Evolutionary conservation across 2,329 filamentous ascomycete genomes (phyloP).

Genomic region (Aspergillus novofumigatus): DNA sequence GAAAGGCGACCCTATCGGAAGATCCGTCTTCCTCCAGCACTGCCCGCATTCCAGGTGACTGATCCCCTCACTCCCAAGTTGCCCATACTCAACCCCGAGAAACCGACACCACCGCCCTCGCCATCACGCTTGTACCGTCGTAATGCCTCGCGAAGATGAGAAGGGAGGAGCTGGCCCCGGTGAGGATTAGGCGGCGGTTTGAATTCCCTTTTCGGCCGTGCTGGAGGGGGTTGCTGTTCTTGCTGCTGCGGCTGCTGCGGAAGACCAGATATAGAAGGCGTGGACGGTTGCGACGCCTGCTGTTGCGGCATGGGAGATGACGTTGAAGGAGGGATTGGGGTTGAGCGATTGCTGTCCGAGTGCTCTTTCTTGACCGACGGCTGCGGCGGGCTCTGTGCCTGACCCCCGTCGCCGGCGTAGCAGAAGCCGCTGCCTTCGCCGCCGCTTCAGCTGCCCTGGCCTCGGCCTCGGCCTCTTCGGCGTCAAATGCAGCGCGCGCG

Average conservation of each 20-base stretch:
- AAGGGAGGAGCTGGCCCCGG: conserved; percentile 44
- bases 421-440: conserved; percentile 8
- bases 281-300: background rate
- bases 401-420: background rate
- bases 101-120: conserved; percentile 46
- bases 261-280: background rate
- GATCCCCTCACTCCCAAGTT: conserved; percentile 42
- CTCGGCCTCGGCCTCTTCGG: conserved; percentile 40
- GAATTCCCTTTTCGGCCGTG: conserved; percentile 24
- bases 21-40: conserved; percentile 39
- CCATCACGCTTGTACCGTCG: conserved; percentile 47
- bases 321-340: conserved; percentile 10
- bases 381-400: conserved; percentile 4
- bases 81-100: conserved; percentile 44
- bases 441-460: conserved; percentile 46
- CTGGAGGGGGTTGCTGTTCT: background rate
- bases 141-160: conserved; percentile 48
- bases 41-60: conserved; percentile 41
- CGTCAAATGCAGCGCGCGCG: conserved; percentile 52
- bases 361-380: conserved; percentile 23
- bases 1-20: conserved; percentile 33
- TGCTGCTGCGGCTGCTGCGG: conserved; percentile 16
- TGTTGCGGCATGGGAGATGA: background rate
- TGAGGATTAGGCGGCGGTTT: conserved; percentile 43
- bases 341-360: conserved; percentile 14